Conservation (phyloP, 2,329 filamentous ascomycete genomes). For the Dactylonectria estremocensis region DNA sequence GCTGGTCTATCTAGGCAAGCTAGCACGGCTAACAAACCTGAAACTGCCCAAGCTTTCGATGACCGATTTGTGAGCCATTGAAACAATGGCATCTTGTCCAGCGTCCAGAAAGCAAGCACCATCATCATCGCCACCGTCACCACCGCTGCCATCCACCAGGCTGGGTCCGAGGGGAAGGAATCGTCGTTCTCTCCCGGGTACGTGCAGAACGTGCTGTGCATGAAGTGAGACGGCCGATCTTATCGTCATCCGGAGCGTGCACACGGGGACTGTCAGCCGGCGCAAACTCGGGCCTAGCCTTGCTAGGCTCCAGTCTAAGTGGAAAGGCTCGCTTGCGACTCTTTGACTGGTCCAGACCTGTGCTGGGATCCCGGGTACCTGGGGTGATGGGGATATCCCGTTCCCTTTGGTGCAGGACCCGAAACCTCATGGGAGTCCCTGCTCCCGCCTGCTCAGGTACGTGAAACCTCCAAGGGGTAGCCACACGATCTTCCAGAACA, state of each 20-base stretch:
- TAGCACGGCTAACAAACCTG: conserved; percentile 23
- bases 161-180: conserved; percentile 8
- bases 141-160: conserved; percentile 18
- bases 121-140: conserved; percentile 25
- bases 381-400: conserved; percentile 9
- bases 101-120: background rate
- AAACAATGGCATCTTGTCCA: conserved; percentile 26
- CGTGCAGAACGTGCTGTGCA: conserved; percentile 18
- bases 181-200: conserved; percentile 6
- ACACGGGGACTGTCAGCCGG: conserved; percentile 19
- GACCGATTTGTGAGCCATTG: conserved; percentile 19
- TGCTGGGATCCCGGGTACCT: conserved; percentile 4
- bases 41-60: conserved; percentile 24
- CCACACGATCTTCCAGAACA: conserved; percentile 47
- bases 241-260: conserved; percentile 18
- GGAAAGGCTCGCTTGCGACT: background rate
- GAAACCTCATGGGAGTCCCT: conserved; percentile 40
- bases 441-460: conserved; percentile 33
- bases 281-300: conserved; percentile 10
- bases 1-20: conserved; percentile 16
- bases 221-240: conserved; percentile 28
- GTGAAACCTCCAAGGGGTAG: conserved; percentile 43
- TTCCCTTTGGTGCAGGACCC: conserved; percentile 36
- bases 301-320: conserved; percentile 12
- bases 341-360: background rate